Base-by-base conservation (phyloP, 1,284 basidiomycete species). In the Ganoderma lingzhi region DNA sequence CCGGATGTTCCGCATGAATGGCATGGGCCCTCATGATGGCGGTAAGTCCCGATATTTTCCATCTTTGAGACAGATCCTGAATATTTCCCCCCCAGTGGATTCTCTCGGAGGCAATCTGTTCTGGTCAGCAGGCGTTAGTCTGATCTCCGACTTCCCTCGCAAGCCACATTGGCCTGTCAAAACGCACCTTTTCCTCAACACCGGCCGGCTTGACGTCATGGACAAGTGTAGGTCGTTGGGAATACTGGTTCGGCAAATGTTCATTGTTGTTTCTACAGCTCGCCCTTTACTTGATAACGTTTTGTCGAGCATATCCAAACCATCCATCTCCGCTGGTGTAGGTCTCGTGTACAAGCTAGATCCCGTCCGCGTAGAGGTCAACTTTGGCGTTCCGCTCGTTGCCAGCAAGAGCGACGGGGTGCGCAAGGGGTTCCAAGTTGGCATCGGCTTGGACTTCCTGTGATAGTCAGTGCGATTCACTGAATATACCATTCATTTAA, bases 341-440 rank as follows among this genome's bases (percentile, higher is more conserved):
- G 98, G 98, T 0, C 80, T 99, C n/a, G 88, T 99, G 61, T 99
- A 98, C 78, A 86, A 91, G 59, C 92, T 97, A 72, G 93, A 95
- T 68, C 92, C 94, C 2, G 85, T 96, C 19, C 85, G 96, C 28
- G 85, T 97, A 51, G 98, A 99, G 80, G 84, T 97, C 72, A 99
- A 99, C 79, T 91, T 98, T 72, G 95, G 96, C 3, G 87, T 99
- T 63, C 97, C 97, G 1, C 82, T 99, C 1, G 87, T 93, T 0
- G 91, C 91, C 1, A 89, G 90, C 60, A 88, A 86, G 74, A 91
- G 91, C 62, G 97, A 99, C 80, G 90, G 91, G 1, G 79, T 85
- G 62, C 86, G 93, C 66, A 91, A 91, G 73, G 98, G 97, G 0
- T 83, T 99, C 60, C 96, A 98, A 78, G 88, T 98, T 32, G 97